These are phyloP conservation scores for Aspergillus cavernicola DNA, from an alignment of 495 filamentous ascomycete genomes.

Conservation along the genomic window DNA sequence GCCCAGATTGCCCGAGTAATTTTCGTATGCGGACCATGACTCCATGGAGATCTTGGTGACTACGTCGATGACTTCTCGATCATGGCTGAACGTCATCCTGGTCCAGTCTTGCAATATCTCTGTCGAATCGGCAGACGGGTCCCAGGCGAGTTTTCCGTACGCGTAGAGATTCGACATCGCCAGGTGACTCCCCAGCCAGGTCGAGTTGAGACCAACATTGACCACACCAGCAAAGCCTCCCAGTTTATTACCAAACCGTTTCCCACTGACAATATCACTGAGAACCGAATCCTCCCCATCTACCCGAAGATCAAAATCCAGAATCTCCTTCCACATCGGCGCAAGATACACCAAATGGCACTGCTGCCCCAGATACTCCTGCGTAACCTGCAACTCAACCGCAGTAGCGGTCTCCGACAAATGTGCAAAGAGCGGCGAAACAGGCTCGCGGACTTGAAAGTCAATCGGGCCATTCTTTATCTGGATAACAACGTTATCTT, in stretches of 20 bases:
- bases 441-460: slow-evolving; percentile 70
- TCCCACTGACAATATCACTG: slow-evolving; percentile 55
- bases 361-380: slow-evolving; percentile 72
- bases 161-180: slow-evolving; percentile 72
- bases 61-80: slow-evolving; percentile 49
- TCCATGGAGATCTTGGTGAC: slow-evolving; percentile 63
- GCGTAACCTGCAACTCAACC: slow-evolving; percentile 63
- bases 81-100: slow-evolving; percentile 57
- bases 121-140: slow-evolving; percentile 44
- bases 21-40: slow-evolving; percentile 68
- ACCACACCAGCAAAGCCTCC: slow-evolving; percentile 65
- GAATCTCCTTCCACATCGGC: slow-evolving; percentile 63
- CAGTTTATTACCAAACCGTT: slow-evolving; percentile 53
- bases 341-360: slow-evolving; percentile 63
- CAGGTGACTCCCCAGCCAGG: slow-evolving; percentile 65
- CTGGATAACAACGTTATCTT: slow-evolving; percentile 67
- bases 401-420: slow-evolving; percentile 53
- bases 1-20: slow-evolving; percentile 69
- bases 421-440: slow-evolving; percentile 63
- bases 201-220: slow-evolving; percentile 63
- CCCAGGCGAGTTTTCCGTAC: slow-evolving; percentile 64
- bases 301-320: slow-evolving; percentile 63
- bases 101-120: slow-evolving; percentile 61
- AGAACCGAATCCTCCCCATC: slow-evolving; percentile 51
- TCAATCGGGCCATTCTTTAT: slow-evolving; percentile 75